Percentiles rank a stretch among this genome's conserved stretches.
phyloP scores from a whole-genome alignment of 73 alveolate species.

The Paramecium caudatum region DNA sequence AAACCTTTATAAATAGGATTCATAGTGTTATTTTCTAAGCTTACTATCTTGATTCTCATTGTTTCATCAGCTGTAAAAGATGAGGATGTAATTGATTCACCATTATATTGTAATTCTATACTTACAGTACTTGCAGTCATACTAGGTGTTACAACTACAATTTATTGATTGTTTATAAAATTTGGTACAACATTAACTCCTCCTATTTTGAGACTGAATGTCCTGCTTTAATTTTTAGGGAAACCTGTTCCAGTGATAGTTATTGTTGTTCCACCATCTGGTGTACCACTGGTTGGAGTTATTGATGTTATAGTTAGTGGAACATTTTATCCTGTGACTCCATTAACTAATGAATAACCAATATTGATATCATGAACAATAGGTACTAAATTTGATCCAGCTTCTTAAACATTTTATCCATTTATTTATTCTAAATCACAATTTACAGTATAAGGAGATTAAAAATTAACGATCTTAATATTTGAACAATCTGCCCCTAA shows the following conservation, averaged over 20 bases:
- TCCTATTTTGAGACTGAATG: background rate
- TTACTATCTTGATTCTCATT: background rate
- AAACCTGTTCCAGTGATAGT: constrained; percentile 56
- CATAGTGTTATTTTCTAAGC: background rate
- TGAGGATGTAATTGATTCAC: too few species aligned
- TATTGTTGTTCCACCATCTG: constrained; percentile 68
- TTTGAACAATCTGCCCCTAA: constrained; percentile 65
- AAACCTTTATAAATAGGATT: constrained; percentile 10
- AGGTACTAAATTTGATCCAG: constrained; percentile 26
- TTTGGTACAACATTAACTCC: background rate
- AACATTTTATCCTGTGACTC: background rate
- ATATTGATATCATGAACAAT: constrained; percentile 1
- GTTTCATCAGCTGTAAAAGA: constrained; percentile 18
- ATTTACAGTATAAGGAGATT: background rate
- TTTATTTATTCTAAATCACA: constrained; percentile 3
- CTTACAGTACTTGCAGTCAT: too few species aligned
- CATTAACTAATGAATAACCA: constrained; percentile 27
- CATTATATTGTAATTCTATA: too few species aligned
- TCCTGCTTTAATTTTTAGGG: background rate
- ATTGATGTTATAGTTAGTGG: background rate
- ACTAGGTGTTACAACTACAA: constrained; percentile 9
- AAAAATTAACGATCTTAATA: background rate
- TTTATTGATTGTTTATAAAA: background rate
- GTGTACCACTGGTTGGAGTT: background rate
- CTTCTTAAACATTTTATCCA: constrained; percentile 14